phyloP scores from a whole-genome alignment of 169 alveolate genomes.

The Amoebophrya sp. region DNA sequence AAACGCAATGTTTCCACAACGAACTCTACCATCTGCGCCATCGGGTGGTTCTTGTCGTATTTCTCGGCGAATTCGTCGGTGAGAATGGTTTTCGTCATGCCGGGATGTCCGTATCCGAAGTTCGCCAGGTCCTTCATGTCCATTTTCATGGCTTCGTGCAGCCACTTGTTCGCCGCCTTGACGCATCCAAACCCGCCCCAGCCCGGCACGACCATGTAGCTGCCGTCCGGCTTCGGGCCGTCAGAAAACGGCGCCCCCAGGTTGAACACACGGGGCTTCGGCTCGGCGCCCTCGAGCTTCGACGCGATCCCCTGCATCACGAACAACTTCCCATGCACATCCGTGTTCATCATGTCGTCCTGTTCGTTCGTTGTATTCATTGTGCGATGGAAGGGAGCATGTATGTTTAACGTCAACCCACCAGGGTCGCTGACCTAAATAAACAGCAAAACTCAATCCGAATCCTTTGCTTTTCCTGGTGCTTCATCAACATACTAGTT shows the following conservation, averaged over 20 bases:
- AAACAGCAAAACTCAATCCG: no score
- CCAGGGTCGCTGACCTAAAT: no score
- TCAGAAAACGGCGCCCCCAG: not conserved
- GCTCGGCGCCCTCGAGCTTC: not conserved
- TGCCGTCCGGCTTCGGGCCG: not conserved
- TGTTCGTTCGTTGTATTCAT: no score
- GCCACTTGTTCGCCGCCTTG: not conserved
- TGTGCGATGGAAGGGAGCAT: no score
- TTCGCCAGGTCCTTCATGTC: not conserved
- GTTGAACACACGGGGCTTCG: not conserved
- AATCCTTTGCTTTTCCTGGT: no score
- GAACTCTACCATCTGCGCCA: not conserved
- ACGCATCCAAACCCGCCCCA: not conserved
- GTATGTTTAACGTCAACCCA: no score
- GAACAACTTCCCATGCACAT: not conserved
- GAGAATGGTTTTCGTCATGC: not conserved
- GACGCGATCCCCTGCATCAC: not conserved
- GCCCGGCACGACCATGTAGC: not conserved
- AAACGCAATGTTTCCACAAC: no score
- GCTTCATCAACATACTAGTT: not conserved
- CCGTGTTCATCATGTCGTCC: not conserved
- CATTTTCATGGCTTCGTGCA: not conserved
- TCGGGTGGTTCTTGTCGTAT: not conserved
- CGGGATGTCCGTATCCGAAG: not conserved
- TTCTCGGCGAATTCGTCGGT: not conserved